phyloP scores from a whole-genome alignment of 345 rosid genomes.

The Sonneratia alba region DNA sequence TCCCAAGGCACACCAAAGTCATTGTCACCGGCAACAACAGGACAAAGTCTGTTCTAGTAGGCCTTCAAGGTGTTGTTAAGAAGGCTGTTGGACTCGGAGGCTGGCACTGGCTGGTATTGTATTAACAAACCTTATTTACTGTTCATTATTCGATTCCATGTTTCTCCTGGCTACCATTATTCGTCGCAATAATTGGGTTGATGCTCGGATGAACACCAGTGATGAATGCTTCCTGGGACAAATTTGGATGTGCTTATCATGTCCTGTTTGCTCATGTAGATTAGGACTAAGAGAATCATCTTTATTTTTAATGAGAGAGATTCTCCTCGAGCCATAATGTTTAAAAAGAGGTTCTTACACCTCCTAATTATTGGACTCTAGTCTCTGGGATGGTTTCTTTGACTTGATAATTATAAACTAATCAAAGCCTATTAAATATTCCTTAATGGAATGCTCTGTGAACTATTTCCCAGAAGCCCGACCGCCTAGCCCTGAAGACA shows the following conservation, averaged over 20 bases:
- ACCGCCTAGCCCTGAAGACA: not conserved
- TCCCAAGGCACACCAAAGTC: constrained; percentile 63
- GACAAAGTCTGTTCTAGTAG: constrained; percentile 58
- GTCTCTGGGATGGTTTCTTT: not conserved
- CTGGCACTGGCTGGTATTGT: constrained; percentile 69
- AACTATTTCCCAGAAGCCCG: not conserved
- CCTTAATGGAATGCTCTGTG: too few species aligned
- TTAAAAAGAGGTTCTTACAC: not conserved
- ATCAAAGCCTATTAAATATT: not conserved
- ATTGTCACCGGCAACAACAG: constrained; percentile 61
- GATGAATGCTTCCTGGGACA: not conserved
- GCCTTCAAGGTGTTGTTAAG: constrained; percentile 68
- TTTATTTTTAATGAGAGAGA: not conserved
- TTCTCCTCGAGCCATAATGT: constrained; percentile 1
- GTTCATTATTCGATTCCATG: not conserved
- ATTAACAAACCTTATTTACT: not conserved
- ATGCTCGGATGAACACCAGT: not conserved
- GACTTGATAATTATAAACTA: not conserved
- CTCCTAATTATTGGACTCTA: not conserved
- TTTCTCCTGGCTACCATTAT: not conserved
- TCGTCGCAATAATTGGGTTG: not conserved
- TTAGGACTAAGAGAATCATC: not conserved
- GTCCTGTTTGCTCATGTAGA: not conserved
- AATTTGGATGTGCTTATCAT: not conserved
- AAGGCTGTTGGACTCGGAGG: constrained; percentile 71